Base-by-base conservation (phyloP, 495 filamentous ascomycete genomes). In the Aspergillus taichungensis region DNA sequence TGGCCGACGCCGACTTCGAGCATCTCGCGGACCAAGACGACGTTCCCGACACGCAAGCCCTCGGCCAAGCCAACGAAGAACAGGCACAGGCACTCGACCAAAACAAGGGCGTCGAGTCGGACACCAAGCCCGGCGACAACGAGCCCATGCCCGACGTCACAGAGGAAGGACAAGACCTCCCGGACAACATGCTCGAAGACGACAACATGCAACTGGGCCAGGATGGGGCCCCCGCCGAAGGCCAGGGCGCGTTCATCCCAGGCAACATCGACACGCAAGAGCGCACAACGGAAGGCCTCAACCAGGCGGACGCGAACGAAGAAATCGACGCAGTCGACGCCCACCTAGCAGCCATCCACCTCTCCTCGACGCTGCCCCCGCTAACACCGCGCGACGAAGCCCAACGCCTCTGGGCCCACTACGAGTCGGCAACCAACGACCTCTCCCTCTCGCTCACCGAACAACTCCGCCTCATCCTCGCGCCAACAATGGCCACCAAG, bases 401-500 rank as follows among this genome's bases (percentile, higher is more conserved):
- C 27, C 79, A 86, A 38, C 73, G 78, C 34, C 79, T 91, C 57
- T 99, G 94, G 94, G 75, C 80, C 6, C 72, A 80, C 42, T 89
- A 95, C 66, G 88, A 95, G 66, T 71, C 75, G 47, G 75, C 79
- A 37, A 97, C 92, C 0, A 89, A 87, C 43, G 71, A 82, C 31
- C 84, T 96, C 41, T 94, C 94, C 0, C 80, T 91, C 44, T 80
- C 83, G 5, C 68, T 99, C 0, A 94, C 89, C 14, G 89, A 94
- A 48, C 92, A 96, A 53, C 83, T 99, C 30, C 87, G 91, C 30
- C 81, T 99, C 27, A 96, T 99, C 59, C 82, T 99, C 12, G 84
- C 87, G 2, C 94, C 94, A 0, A 96, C 92, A 0, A 81, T 90
- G 36, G 91, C 94, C 13, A 95, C 94, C 36, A 99, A 95, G 58